These are phyloP conservation scores for Calamus simplicifolius DNA, from an alignment of 176 grass and related monocot genomes.

Conservation along the genomic window DNA sequence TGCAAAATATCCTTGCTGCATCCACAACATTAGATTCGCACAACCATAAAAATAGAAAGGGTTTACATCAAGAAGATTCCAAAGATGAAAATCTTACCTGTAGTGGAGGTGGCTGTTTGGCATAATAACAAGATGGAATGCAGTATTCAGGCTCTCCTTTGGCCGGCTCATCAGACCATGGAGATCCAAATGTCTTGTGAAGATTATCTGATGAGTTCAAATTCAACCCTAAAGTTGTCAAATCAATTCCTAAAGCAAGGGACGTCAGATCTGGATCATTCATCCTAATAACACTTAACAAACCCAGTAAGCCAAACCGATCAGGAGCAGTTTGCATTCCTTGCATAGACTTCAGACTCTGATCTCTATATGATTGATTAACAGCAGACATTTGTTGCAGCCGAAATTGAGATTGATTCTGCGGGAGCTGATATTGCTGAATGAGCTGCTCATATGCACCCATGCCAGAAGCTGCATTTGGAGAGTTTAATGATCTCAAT, in stretches of 20 bases:
- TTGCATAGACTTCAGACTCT: conserved; percentile 59
- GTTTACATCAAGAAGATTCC: background rate
- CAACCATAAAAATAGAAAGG: conserved; percentile 13
- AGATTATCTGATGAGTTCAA: conserved; percentile 90
- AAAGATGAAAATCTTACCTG: conserved; percentile 32
- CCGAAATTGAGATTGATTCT: conserved; percentile 61
- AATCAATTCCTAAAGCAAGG: conserved; percentile 94
- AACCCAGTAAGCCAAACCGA: conserved; percentile 75
- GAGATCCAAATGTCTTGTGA: conserved; percentile 92
- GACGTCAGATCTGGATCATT: conserved; percentile 65
- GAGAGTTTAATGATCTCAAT: conserved; percentile 53
- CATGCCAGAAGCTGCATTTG: conserved; percentile 52
- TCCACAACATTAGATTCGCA: conserved; percentile 32
- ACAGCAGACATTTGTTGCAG: conserved; percentile 75
- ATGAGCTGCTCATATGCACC: conserved; percentile 85
- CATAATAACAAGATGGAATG: conserved; percentile 70
- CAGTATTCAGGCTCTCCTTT: conserved; percentile 81
- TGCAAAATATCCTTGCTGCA: conserved; percentile 66
- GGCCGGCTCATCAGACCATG: conserved; percentile 74
- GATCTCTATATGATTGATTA: conserved; percentile 71
- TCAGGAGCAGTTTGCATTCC: conserved; percentile 44
- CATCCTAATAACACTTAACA: conserved; percentile 73
- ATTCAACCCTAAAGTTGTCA: conserved; percentile 77
- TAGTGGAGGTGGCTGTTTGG: conserved; percentile 53
- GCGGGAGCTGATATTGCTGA: conserved; percentile 81